Percentiles rank a stretch among this genome's conserved stretches.
These are phyloP conservation scores for Hygrocybe coccinea DNA, from an alignment of 768 basidiomycete species.

Conservation along the genomic window DNA sequence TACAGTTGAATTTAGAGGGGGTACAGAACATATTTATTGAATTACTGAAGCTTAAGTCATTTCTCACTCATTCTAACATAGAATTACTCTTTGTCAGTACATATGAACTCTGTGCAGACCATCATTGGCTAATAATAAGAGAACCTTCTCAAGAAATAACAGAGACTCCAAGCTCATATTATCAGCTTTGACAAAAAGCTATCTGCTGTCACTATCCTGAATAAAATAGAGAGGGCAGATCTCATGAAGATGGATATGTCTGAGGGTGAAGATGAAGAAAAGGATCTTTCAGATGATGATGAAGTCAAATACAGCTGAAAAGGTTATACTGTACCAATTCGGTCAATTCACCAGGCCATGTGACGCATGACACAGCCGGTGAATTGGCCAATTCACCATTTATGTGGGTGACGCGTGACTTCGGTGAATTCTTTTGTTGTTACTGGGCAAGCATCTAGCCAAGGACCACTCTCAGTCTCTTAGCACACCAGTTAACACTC, in stretches of 20 bases:
- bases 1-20: background rate
- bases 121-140: background rate
- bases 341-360: too few relatives aligned
- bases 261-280: conserved; percentile 2
- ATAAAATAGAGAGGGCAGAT: conserved; percentile 2
- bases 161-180: background rate
- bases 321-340: too few relatives aligned
- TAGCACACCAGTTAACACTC: too few relatives aligned
- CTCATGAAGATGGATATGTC: background rate
- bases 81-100: background rate
- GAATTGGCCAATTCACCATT: too few relatives aligned
- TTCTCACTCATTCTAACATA: background rate
- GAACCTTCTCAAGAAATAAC: background rate
- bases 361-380: too few relatives aligned
- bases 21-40: conserved; percentile 1
- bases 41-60: background rate
- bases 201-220: background rate
- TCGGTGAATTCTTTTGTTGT: too few relatives aligned
- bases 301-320: conserved; percentile 3
- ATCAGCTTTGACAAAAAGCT: background rate
- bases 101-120: background rate
- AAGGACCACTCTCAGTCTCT: too few relatives aligned
- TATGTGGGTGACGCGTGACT: too few relatives aligned
- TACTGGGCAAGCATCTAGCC: too few relatives aligned
- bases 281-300: background rate